Evolutionary conservation across 2,329 filamentous ascomycete genomes (phyloP), one percentile per base, ranked within the genome.

Genomic region (Cladosporium oxysporum): DNA sequence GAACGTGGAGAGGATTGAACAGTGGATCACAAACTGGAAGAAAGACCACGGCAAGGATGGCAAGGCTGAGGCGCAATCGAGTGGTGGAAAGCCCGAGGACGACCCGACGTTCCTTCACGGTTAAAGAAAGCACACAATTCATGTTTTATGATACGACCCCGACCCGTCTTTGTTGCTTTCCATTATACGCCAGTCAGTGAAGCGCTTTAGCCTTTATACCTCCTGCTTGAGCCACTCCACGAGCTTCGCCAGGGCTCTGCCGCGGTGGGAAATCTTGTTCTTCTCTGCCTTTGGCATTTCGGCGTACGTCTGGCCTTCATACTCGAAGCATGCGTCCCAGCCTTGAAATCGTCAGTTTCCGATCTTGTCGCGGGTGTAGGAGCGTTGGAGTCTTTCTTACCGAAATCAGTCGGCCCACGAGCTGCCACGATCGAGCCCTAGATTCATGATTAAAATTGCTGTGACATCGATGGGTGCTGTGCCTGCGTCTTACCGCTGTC

Each of bases 271-370:
- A 74, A 99, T 92, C 75, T 88, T 87, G 82, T 98, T 99, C 88
- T 96, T 96, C 76, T 88, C 87, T 11, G 77, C 80, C 79, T 91
- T 93, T 61, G 92, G 90, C 95, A 99, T 99, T 82, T 99, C 95
- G 31, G 95, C 95, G 77, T 96, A 90, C 82, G 95, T 99, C 80
- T 92, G 83, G 50, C 93, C 93, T 70, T 96, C 86, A 72, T 96
- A 94, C 80, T 99, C 95, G 74, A 99, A 99, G 70, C 96, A 90
- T 2, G 95, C 88, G 78, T 99, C 95, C 95, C 95, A 99, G 55
- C 94, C 93, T 96, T n/a, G 29, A 1, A 55, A 18, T 57, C 29
- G 58, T 72, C 58, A 70, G 70, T 71, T 60, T 37, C n/a, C 21
- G 58, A 16, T 28, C 7, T 47, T n/a, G 5, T 14, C n/a, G 33